Evolutionary conservation across 2,329 filamentous ascomycete genomes (phyloP).

Genomic region (Fusarium oxysporum): DNA sequence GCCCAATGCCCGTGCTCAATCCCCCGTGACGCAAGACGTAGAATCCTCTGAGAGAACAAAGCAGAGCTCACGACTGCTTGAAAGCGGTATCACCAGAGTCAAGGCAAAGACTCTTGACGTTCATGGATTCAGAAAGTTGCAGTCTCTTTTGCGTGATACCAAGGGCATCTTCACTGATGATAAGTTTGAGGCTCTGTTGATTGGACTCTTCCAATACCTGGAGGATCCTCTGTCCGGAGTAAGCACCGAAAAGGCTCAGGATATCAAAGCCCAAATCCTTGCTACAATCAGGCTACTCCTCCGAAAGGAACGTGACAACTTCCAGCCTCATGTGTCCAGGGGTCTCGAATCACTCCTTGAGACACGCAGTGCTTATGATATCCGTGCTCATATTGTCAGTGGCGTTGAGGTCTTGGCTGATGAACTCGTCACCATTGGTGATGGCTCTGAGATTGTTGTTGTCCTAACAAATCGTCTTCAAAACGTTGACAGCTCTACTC

Average conservation of each 20-base stretch:
- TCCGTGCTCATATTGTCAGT: constrained; percentile 76
- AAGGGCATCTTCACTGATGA: constrained; percentile 72
- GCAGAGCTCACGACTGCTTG: constrained; percentile 72
- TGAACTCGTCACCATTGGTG: constrained; percentile 75
- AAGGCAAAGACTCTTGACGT: constrained; percentile 79
- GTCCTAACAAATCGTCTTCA: constrained; percentile 64
- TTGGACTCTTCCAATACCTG: constrained; percentile 78
- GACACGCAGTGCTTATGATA: constrained; percentile 74
- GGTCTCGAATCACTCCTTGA: constrained; percentile 75
- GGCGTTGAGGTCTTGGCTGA: constrained; percentile 80
- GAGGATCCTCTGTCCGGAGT: constrained; percentile 68
- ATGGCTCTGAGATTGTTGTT: constrained; percentile 69
- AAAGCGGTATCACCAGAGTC: constrained; percentile 80
- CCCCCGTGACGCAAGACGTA: constrained; percentile 34
- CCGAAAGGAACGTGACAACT: constrained; percentile 72
- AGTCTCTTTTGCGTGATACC: constrained; percentile 77
- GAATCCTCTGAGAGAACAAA: constrained; percentile 62
- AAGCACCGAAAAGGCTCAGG: constrained; percentile 73
- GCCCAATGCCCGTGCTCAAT: constrained; percentile 42
- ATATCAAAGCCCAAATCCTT: constrained; percentile 79
- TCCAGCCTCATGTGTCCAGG: constrained; percentile 74
- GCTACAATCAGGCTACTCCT: constrained; percentile 80
- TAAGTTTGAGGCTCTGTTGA: constrained; percentile 75
- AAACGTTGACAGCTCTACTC: constrained; percentile 53
- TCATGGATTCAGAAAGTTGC: constrained; percentile 82